Base-by-base conservation (phyloP, 257 asterid genomes). In the Ophiorrhiza pumila region DNA sequence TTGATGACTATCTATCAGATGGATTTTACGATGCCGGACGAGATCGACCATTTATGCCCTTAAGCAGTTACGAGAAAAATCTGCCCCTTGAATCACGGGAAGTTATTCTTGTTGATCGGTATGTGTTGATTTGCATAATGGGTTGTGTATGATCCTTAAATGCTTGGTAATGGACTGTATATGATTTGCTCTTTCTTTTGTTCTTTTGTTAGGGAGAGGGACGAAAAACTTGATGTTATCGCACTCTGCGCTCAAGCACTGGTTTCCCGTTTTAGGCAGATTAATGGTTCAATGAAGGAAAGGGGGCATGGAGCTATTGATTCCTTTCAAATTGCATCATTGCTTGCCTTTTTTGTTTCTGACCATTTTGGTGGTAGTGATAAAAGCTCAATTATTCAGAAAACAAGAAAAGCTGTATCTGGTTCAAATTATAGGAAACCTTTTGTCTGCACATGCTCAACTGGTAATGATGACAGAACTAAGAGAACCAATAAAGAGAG, bases 331-430 rank as follows among this genome's bases (percentile, higher is more conserved):
- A 80, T 78, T 60, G 96, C 90, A 49, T 90, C 97, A 1, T 78
- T 95, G 88, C 98, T 95, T 78, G 94, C 98, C 27, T 92, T 91
- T 80, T 89, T 88, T 84, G 96, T 92, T 46, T 95, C 99, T 0
- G 96, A 95, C 81, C 96, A 92, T 81, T 89, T 95, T 83, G 99
- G 98, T 72, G 99, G 99, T 78, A 95, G 97, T 77, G 99, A 92
- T 73, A 92, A 81, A 82, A 84, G 87, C 80, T 75, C 79, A 71
- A 63, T 78, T 75, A 62, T 90, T 66, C 92, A 78, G 86, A 85
- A 76, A 81, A 78, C 96, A n/a, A 83, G 98, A 37, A 95, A 84
- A 84, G 81, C 88, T 65, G 96, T 80, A 57, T 88, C 91, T 27
- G 99, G 98, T 74, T 84, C 92, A 27, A 89, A 88, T 72, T 77